These are phyloP conservation scores for Boletus bicolor DNA, from an alignment of 768 basidiomycete genomes.

Conservation along the genomic window DNA sequence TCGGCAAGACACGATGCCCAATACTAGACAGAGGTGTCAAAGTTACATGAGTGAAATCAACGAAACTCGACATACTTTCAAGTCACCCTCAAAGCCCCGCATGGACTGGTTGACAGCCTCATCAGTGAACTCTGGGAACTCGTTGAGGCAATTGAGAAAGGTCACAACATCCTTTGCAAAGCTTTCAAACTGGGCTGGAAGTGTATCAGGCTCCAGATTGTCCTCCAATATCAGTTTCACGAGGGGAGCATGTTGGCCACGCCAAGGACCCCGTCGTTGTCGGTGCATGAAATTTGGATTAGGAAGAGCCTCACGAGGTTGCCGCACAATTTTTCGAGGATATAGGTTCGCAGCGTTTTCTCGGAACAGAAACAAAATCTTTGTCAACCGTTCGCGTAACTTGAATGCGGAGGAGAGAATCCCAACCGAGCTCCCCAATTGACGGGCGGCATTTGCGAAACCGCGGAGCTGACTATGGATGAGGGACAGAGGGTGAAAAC, in stretches of 20 bases:
- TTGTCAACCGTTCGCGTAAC: slow-evolving; percentile 48
- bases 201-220: slow-evolving; percentile 46
- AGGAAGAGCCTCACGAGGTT: slow-evolving; percentile 37
- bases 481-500: slow-evolving; percentile 5
- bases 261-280: slow-evolving; percentile 31
- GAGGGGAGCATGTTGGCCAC: slow-evolving; percentile 35
- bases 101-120: slow-evolving; percentile 51
- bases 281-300: slow-evolving; percentile 36
- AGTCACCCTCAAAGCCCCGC: slow-evolving; percentile 46
- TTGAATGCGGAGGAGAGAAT: slow-evolving; percentile 53
- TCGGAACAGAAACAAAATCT: slow-evolving; percentile 49
- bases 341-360: slow-evolving; percentile 58
- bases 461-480: slow-evolving; percentile 40
- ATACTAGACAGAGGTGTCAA: slow-evolving; percentile 36
- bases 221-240: slow-evolving; percentile 38
- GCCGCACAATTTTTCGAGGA: slow-evolving; percentile 44
- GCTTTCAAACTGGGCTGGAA: slow-evolving; percentile 44
- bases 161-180: slow-evolving; percentile 51
- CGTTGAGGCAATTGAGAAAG: slow-evolving; percentile 51
- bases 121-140: slow-evolving; percentile 55
- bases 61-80: slow-evolving; percentile 37
- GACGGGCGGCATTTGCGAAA: slow-evolving; percentile 54
- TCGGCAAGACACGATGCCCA: slow-evolving; percentile 50
- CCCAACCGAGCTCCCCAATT: slow-evolving; percentile 54
- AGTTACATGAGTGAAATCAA: neutral